Conservation (phyloP, 2,329 filamentous ascomycete genomes). For the Xylariaceae sp. region DNA sequence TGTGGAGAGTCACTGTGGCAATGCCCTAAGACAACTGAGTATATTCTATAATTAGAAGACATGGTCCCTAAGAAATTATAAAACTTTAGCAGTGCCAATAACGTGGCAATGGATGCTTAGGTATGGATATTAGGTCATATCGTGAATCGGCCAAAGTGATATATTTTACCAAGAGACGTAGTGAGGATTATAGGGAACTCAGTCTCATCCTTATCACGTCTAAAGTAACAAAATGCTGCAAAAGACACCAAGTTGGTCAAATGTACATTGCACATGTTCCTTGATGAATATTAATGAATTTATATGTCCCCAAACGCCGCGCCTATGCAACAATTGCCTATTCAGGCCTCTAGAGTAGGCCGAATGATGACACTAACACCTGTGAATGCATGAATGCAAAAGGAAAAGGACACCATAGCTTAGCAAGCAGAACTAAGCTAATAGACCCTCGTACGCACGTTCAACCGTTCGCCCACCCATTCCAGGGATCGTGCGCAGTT, state of each 20-base stretch:
- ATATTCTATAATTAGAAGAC: too few relatives aligned
- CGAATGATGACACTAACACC: conserved; percentile 22
- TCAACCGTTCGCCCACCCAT: conserved; percentile 64
- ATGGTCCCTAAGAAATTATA: too few relatives aligned
- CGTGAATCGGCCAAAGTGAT: too few relatives aligned
- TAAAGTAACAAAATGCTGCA: conserved; percentile 8
- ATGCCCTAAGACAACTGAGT: too few relatives aligned
- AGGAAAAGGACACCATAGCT: conserved; percentile 3
- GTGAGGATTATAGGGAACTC: too few relatives aligned
- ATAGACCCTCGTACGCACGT: conserved; percentile 60
- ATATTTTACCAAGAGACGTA: too few relatives aligned
- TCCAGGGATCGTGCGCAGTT: conserved; percentile 62
- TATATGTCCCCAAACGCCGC: conserved; percentile 30
- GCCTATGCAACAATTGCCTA: conserved; percentile 33
- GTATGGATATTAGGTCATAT: too few relatives aligned
- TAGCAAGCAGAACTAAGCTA: conserved; percentile 29
- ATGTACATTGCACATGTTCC: not conserved
- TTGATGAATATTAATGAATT: conserved; percentile 6
- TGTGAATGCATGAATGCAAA: conserved; percentile 23
- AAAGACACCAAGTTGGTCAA: conserved; percentile 1
- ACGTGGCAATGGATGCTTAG: too few relatives aligned
- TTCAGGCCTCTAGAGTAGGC: conserved; percentile 11
- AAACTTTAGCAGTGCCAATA: too few relatives aligned
- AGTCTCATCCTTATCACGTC: too few relatives aligned
- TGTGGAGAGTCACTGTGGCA: not conserved